Conservation (phyloP, 257 asterid species). For the Forsythia suspensa region DNA sequence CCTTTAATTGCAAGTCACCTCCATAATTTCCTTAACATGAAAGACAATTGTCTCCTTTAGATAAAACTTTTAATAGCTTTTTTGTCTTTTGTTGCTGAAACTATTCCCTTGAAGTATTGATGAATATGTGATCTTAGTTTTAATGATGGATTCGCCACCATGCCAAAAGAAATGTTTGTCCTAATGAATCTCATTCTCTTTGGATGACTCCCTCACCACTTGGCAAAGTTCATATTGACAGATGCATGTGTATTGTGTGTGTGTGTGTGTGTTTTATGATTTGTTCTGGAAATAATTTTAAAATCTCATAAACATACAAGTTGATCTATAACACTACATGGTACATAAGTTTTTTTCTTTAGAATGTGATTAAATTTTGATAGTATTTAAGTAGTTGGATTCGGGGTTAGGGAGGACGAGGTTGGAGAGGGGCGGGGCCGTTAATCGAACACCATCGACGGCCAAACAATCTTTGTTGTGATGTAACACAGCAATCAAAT, state of each 20-base stretch:
- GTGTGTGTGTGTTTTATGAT: neutral
- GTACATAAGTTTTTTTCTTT: neutral
- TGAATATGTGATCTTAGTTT: constrained; percentile 26
- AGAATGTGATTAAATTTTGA: neutral
- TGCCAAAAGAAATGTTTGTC: constrained; percentile 17
- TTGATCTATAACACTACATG: neutral
- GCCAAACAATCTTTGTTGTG: constrained; percentile 24
- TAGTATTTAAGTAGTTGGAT: no score
- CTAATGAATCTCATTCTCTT: constrained; percentile 36
- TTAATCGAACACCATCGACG: constrained; percentile 32
- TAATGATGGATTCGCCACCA: constrained; percentile 30
- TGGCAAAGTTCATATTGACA: constrained; percentile 18
- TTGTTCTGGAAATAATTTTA: neutral
- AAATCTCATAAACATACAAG: neutral
- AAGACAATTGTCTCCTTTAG: neutral
- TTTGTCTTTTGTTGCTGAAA: neutral
- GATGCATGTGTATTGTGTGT: neutral
- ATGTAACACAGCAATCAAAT: constrained; percentile 14
- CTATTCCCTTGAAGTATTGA: constrained; percentile 32
- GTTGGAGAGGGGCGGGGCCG: neutral
- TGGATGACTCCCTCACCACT: constrained; percentile 33
- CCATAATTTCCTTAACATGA: no score
- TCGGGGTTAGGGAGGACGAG: no score
- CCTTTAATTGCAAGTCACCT: no score
- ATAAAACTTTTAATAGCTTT: neutral